Conservation (phyloP, 768 basidiomycete genomes). For the Basidioascus undulatus region DNA sequence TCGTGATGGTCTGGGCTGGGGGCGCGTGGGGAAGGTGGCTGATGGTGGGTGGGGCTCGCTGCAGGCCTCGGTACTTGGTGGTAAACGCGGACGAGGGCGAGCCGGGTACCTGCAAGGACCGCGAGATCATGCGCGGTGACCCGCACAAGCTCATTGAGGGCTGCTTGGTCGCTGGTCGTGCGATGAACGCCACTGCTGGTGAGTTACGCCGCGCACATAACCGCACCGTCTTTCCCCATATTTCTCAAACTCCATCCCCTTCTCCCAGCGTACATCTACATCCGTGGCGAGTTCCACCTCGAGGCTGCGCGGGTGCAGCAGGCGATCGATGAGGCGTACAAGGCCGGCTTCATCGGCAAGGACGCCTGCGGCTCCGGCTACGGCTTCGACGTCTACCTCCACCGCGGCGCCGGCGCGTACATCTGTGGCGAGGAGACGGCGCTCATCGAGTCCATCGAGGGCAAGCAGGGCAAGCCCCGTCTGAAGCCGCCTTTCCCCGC, state of each 20-base stretch:
- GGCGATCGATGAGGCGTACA: constrained; percentile 87
- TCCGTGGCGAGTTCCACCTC: constrained; percentile 92
- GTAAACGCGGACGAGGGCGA: constrained; percentile 98
- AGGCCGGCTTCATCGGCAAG: constrained; percentile 63
- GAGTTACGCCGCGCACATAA: constrained; percentile 5
- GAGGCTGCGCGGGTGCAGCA: constrained; percentile 84
- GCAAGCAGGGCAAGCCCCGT: constrained; percentile 93
- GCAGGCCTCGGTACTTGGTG: constrained; percentile 77
- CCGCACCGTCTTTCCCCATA: not conserved
- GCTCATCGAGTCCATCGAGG: constrained; percentile 85
- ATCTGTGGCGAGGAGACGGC: constrained; percentile 98
- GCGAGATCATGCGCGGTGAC: constrained; percentile 91
- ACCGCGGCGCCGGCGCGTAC: constrained; percentile 93
- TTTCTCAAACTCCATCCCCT: not conserved
- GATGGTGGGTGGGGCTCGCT: not conserved
- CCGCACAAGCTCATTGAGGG: constrained; percentile 97
- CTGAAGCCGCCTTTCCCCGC: constrained; percentile 98
- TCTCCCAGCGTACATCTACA: constrained; percentile 82
- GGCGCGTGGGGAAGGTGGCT: not conserved
- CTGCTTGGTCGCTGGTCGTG: constrained; percentile 84
- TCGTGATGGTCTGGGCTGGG: too few species aligned
- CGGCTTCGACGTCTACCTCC: constrained; percentile 92
- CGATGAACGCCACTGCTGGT: constrained; percentile 80
- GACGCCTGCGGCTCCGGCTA: constrained; percentile 81
- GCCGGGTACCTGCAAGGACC: constrained; percentile 96